A percentile compares a stretch with the other conserved stretches of the same genome.
Evolutionary conservation across 2,329 filamentous ascomycete species (phyloP).

Genomic region (Elsinoe ampelina): DNA sequence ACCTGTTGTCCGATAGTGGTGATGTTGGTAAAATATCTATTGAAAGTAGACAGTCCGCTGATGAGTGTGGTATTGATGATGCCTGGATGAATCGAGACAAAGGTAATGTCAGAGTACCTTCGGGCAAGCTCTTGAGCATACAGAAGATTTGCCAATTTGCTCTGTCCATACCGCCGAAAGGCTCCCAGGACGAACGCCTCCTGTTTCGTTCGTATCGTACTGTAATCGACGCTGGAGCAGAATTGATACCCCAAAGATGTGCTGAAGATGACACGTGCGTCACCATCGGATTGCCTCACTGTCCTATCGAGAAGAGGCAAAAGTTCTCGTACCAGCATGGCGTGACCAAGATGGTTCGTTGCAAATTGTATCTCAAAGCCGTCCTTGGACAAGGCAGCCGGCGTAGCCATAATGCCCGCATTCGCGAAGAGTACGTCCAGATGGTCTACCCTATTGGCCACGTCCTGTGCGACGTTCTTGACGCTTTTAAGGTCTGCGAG

Average conservation of each 20-base stretch:
- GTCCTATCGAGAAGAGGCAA: constrained; percentile 30
- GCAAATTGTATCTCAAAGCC: constrained; percentile 44
- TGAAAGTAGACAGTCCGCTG: constrained; percentile 25
- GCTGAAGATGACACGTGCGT: constrained; percentile 37
- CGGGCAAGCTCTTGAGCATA: constrained; percentile 35
- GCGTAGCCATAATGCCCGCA: constrained; percentile 34
- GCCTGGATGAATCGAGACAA: constrained; percentile 35
- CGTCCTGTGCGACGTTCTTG: constrained; percentile 25
- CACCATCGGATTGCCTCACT: constrained; percentile 27
- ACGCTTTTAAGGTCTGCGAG: constrained; percentile 33
- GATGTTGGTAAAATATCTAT: neutral
- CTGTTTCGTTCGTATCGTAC: constrained; percentile 24
- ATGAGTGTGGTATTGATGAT: constrained; percentile 32
- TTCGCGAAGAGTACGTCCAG: constrained; percentile 40
- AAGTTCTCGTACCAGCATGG: constrained; percentile 33
- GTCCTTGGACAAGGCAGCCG: constrained; percentile 34
- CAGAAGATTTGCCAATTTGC: constrained; percentile 43
- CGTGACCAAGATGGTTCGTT: constrained; percentile 44
- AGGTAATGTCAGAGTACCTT: constrained; percentile 35
- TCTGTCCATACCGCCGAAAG: constrained; percentile 36
- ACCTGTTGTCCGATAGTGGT: neutral
- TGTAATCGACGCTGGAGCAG: constrained; percentile 21
- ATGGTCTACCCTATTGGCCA: constrained; percentile 24
- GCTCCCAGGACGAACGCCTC: constrained; percentile 18
- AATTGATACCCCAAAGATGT: constrained; percentile 26